phyloP scores from a whole-genome alignment of 352 stramenopile genomes.

The Phytophthora hibernalis region DNA sequence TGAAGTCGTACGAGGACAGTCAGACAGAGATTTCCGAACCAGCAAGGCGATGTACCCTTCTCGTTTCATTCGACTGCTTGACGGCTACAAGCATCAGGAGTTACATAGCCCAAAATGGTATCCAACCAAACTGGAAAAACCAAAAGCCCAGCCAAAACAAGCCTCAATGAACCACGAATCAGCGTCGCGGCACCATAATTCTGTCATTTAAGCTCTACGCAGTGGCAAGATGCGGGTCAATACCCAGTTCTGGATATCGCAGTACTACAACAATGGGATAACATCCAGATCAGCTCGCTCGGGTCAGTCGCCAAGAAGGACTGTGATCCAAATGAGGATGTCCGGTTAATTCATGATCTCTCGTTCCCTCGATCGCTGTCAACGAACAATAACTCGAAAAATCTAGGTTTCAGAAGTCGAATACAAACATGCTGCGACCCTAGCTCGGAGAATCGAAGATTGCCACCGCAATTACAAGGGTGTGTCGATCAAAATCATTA shows the following conservation, averaged over 20 bases:
- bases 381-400: neutral
- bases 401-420: neutral
- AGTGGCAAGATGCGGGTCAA: neutral
- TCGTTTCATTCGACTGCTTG: neutral
- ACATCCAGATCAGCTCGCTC: neutral
- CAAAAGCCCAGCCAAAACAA: neutral
- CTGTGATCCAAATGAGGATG: neutral
- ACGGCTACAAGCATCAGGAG: neutral
- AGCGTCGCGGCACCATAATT: neutral
- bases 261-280: neutral
- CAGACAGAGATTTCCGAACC: neutral
- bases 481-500: neutral
- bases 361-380: neutral
- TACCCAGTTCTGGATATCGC: neutral
- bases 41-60: neutral
- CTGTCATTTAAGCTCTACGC: neutral
- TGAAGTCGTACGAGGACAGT: neutral
- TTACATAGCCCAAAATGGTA: neutral
- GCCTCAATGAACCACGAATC: neutral
- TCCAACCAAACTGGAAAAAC: neutral
- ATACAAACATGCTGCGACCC: neutral
- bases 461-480: neutral
- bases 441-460: neutral
- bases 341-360: neutral
- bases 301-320: neutral